Conservation (phyloP, 441 rosid genomes). For the Mallotus japonicus region DNA sequence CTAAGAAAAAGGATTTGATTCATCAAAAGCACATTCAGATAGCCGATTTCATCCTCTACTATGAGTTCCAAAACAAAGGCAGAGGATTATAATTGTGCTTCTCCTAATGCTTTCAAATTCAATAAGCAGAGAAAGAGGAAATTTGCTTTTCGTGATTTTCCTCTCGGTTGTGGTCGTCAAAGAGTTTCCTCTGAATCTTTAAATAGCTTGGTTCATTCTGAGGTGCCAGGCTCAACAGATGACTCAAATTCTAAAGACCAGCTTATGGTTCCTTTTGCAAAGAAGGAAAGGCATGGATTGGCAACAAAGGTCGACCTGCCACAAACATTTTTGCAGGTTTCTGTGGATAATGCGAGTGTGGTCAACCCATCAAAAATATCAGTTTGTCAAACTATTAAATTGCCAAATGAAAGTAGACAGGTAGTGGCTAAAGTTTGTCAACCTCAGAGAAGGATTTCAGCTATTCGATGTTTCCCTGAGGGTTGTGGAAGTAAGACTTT, state of each 20-base stretch:
- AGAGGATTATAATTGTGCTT: too few species aligned
- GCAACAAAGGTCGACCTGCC: background rate
- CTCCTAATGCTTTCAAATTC: too few species aligned
- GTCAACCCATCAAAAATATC: background rate
- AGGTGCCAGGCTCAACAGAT: background rate
- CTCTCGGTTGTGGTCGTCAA: constrained; percentile 16
- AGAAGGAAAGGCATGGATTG: background rate
- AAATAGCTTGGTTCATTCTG: background rate
- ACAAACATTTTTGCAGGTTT: background rate
- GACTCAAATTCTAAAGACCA: background rate
- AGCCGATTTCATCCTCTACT: background rate
- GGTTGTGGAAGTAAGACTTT: constrained; percentile 21
- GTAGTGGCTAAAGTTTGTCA: constrained; percentile 5
- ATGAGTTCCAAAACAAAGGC: background rate
- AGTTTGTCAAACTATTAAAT: background rate
- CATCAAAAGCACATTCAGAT: background rate
- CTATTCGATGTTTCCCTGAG: constrained; percentile 21
- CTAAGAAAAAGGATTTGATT: background rate
- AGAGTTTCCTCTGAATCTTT: background rate
- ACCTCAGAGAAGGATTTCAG: constrained; percentile 17
- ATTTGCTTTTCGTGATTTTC: constrained; percentile 20
- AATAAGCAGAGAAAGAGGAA: too few species aligned
- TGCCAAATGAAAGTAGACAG: background rate
- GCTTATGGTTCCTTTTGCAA: background rate
- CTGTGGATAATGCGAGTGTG: background rate